Base-by-base conservation (phyloP, 1,284 basidiomycete genomes). In the Puccinia triticina region DNA sequence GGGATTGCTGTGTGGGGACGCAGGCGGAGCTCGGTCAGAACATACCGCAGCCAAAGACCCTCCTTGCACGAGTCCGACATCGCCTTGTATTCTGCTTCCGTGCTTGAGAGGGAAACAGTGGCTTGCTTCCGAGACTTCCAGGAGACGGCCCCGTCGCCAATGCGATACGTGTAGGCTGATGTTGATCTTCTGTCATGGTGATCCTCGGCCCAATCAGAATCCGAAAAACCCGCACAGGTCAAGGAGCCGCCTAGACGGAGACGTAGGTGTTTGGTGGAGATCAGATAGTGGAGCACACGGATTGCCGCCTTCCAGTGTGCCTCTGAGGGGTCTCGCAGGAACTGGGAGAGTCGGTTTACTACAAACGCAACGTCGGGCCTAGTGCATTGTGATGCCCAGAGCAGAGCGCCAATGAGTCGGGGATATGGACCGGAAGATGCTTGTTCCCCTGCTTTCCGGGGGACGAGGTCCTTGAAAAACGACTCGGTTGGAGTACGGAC, bases 291-390 rank as follows among this genome's bases (percentile, higher is more conserved):
- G 32, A 76, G 53, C 2, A 76, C 11, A 5, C 74, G 50, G 3
- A 76, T 21, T 7, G 53, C 74, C 40, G 74, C 74, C 4, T 59
- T 2, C 74, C 74, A 76, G 53, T 76, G 74, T 4, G 48, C n/a
- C 29, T 16, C 26, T 23, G 53, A 34, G 7, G 43, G 43, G 48
- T 34, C 32, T 2, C 37, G 34, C 4, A 76, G 32, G 23, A 34
- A n/a, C 32, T 76, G 74, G 7, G 74, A 76, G 12, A 76, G 55
- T 23, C 23, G 3, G 53, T 76, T 76, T 16, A 76, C 74, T 59
- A 55, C 53, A 76, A 57, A 76, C 8, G 29, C 2, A 40, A 76
- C n/a, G 29, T 76, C 74, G 10, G 74, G 74, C 37, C 32, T 12
- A 16, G 74, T 76, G 59, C 74, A 76, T 59, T 76, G 74, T n/a